Evolutionary conservation across 179 eudicot genomes (phyloP), one percentile per base, ranked within the genome.

Genomic region (Beta macrorhiza): DNA sequence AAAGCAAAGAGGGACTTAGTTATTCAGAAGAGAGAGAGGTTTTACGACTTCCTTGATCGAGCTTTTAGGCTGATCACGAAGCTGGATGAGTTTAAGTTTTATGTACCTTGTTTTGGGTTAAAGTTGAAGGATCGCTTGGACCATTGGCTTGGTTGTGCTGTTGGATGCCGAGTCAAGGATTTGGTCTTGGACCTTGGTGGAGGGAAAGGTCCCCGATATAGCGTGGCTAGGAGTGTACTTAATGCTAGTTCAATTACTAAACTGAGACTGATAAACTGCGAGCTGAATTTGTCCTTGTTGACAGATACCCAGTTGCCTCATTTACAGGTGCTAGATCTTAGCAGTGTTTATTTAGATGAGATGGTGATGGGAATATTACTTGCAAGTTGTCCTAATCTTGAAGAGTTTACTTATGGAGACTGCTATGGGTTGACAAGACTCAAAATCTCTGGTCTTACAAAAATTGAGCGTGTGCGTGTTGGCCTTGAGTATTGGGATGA

Each of bases 331-430:
- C 25, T 25, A 25, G 29, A 6, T 62, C 78, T 80, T 22, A 1
- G 0, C 5, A 11, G 0, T 32, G 77, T 72, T 12, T 29, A 3
- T 62, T 20, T 80, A 25, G 58, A 29, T 10, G 72, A 72, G 4
- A 62, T 45, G 49, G 37, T 29, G 7, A 65, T 80, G 57, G 2
- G 5, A 13, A 22, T 37, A 14, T 16, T 80, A 3, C 49, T 80
- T 49, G 63, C 52, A 59, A 63, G 63, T 11, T 80, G 82, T 56
- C 77, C 53, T 47, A 65, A 17, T 16, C 49, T 80, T 51, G 57
- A 53, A 67, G 53, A 47, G 17, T 62, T 80, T 22, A 49, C 10
- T 72, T 11, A 47, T 19, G n/a, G 16, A 6, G 5, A 12, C 45
- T 80, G 82, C 42, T 12, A 15, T 7, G 77, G 70, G 32, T 49